A percentile compares a stretch with the other conserved stretches of the same genome.
Conservation (phyloP, 176 grass and related monocot species). For the Poa annua region DNA sequence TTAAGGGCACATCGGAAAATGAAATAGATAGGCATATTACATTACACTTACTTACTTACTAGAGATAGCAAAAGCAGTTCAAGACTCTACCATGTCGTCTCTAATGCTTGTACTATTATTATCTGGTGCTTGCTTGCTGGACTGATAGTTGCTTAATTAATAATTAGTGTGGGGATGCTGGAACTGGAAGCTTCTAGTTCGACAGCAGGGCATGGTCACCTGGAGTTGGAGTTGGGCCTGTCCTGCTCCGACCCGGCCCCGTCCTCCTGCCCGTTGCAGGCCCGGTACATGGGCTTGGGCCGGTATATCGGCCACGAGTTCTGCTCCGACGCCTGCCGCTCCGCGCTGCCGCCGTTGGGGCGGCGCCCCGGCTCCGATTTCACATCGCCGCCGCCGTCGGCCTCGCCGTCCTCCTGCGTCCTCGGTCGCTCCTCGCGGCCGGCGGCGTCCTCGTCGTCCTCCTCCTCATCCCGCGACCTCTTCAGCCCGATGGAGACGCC, state of each 20-base stretch:
- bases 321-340: slow-evolving; percentile 45
- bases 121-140: slow-evolving; percentile 2
- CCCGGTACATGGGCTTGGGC: slow-evolving; percentile 58
- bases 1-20: neutral
- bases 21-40: slow-evolving; percentile 14
- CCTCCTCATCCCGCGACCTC: slow-evolving; percentile 46
- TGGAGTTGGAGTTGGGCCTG: slow-evolving; percentile 58
- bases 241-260: slow-evolving; percentile 51
- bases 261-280: slow-evolving; percentile 54
- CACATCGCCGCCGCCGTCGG: slow-evolving; percentile 19
- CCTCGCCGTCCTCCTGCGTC: neutral
- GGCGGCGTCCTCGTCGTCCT: slow-evolving; percentile 25
- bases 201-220: slow-evolving; percentile 35
- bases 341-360: neutral
- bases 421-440: neutral
- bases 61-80: neutral
- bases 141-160: neutral
- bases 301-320: slow-evolving; percentile 65
- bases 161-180: slow-evolving; percentile 1
- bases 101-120: slow-evolving; percentile 28
- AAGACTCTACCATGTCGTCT: neutral
- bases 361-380: slow-evolving; percentile 57
- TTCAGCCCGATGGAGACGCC: slow-evolving; percentile 73
- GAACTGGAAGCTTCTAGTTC: too few species aligned
- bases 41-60: slow-evolving; percentile 24